Evolutionary conservation across 495 filamentous ascomycete genomes (phyloP).

Genomic region (Penicillium flavigenum): DNA sequence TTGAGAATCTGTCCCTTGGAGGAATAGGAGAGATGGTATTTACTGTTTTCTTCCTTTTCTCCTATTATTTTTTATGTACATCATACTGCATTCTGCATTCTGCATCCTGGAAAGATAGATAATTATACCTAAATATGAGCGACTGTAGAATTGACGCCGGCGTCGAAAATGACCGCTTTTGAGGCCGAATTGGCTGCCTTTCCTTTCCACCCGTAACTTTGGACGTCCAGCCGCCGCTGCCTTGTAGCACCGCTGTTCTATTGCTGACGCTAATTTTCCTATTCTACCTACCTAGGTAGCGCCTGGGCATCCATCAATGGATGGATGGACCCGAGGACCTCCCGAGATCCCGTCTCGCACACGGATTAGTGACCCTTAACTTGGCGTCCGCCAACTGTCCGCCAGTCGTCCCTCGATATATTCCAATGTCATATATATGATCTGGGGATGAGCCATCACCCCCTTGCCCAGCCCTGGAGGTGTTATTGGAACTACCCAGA

Average conservation of each 20-base stretch:
- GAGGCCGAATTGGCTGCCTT: constrained; percentile 16
- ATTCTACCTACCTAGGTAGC: too few relatives aligned
- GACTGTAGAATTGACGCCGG: constrained; percentile 25
- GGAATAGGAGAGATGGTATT: constrained; percentile 4
- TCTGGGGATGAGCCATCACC: too few relatives aligned
- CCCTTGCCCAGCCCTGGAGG: too few relatives aligned
- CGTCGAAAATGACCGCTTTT: constrained; percentile 26
- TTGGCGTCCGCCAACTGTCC: too few relatives aligned
- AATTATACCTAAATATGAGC: constrained; percentile 32
- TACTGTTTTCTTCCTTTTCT: constrained; percentile 8
- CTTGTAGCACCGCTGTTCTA: constrained; percentile 12
- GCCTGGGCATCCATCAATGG: too few relatives aligned
- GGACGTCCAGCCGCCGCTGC: constrained; percentile 5
- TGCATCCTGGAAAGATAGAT: constrained; percentile 23
- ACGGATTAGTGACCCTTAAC: too few relatives aligned
- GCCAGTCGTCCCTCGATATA: too few relatives aligned
- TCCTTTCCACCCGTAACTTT: constrained; percentile 19
- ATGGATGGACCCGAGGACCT: too few relatives aligned
- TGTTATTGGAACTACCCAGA: too few relatives aligned
- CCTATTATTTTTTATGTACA: constrained; percentile 23
- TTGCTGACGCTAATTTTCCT: too few relatives aligned
- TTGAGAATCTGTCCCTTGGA: constrained; percentile 24
- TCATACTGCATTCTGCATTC: constrained; percentile 21
- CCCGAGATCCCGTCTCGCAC: too few relatives aligned
- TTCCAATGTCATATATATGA: too few relatives aligned